Evolutionary conservation across 2,329 filamentous ascomycete genomes (phyloP), one percentile per base, ranked within the genome.

Genomic region (Colletotrichum cordylinicola): DNA sequence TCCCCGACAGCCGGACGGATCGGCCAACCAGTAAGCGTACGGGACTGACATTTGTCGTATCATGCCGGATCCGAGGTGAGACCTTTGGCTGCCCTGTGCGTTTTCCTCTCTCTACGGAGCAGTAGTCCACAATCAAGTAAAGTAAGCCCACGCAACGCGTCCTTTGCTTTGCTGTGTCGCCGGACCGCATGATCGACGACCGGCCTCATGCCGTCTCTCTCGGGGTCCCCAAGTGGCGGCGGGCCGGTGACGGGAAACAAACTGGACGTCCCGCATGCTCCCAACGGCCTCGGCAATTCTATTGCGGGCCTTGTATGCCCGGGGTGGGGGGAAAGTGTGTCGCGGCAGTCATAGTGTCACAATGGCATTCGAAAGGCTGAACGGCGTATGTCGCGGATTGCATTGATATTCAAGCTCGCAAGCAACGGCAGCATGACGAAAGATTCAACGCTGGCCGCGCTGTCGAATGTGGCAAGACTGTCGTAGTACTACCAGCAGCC

Each of bases 51-150:
- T 75, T 52, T 52, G 52, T 75, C 61, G 72, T 52, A 72, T 75
- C 69, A 64, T 67, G 43, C 43, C 69, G 69, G 72, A 58, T 67
- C 69, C 68, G 24, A 60, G 52, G 55, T 62, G 69, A 75, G 68
- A 67, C 60, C 72, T 37, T 56, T 31, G 69, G 62, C 69, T 75
- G 72, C 68, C 72, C 69, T 72, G 69, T 75, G 72, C 69, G 39
- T 39, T 4, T 12, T 12, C 21, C 21, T 9, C 16, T 31, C 58
- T 48, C 8, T 48, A 12, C 18, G 39, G 18, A 48, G 39, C 0
- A 52, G 39, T 0, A 52, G 21, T 52, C 43, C 43, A 21, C 43
- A 21, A 21, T 52, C 58, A n/a, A n/a, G n/a, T n/a, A n/a, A n/a
- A n/a, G n/a, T n/a, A 33, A 33, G 15, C 48, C 43, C 3, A 65